phyloP scores from a whole-genome alignment of 2,329 filamentous ascomycete genomes.

The Apiospora pterosperma region DNA sequence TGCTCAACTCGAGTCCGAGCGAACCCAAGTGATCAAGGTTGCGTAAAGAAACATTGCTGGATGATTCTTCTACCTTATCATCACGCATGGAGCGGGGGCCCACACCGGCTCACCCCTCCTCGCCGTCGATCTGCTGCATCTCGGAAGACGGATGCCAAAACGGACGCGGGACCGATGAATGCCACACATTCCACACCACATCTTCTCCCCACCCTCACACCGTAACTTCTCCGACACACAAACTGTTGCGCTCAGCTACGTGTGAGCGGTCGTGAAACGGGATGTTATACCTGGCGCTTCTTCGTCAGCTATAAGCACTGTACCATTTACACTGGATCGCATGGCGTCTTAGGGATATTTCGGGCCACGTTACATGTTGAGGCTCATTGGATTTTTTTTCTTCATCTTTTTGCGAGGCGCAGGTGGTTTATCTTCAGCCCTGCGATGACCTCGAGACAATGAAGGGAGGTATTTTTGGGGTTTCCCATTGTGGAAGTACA shows the following conservation, averaged over 20 bases:
- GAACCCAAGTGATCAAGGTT: constrained; percentile 90
- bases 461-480: background rate
- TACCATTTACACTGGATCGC: constrained; percentile 1
- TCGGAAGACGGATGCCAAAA: background rate
- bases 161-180: background rate
- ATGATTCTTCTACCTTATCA: background rate
- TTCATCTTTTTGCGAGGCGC: background rate
- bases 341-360: constrained; percentile 1
- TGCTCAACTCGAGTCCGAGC: constrained; percentile 85
- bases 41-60: constrained; percentile 49
- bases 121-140: background rate
- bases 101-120: background rate
- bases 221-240: background rate
- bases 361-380: background rate
- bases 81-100: background rate
- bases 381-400: background rate
- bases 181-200: background rate
- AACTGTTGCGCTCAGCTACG: background rate
- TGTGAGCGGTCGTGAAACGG: background rate
- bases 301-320: background rate
- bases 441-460: background rate
- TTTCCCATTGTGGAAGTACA: background rate
- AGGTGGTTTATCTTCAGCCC: background rate
- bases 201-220: background rate
- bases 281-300: background rate